Evolutionary conservation across 768 basidiomycete species (phyloP).

Genomic region (Hericium alpestre): DNA sequence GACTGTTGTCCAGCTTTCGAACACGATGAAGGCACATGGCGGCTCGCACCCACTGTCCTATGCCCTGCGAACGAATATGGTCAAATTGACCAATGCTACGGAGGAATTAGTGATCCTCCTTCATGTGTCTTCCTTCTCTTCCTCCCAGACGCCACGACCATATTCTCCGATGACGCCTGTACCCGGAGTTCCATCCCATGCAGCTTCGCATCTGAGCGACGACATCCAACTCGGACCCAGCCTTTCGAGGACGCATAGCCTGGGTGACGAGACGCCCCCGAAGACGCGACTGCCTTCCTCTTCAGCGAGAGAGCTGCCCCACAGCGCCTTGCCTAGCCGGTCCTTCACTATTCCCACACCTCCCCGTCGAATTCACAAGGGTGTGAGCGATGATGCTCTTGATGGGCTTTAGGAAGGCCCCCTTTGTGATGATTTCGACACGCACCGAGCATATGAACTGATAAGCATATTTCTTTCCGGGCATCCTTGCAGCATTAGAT

Average conservation of each 20-base stretch:
- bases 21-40: slow-evolving; percentile 56
- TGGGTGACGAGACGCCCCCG: slow-evolving; percentile 3
- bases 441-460: not conserved
- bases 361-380: slow-evolving; percentile 14
- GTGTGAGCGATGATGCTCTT: slow-evolving; percentile 10
- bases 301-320: slow-evolving; percentile 29
- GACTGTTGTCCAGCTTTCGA: slow-evolving; percentile 71
- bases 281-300: not conserved
- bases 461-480: not conserved
- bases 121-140: slow-evolving; percentile 75
- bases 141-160: slow-evolving; percentile 41
- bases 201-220: slow-evolving; percentile 2
- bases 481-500: not conserved
- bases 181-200: slow-evolving; percentile 3
- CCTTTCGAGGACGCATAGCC: slow-evolving; percentile 6
- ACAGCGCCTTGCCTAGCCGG: slow-evolving; percentile 44
- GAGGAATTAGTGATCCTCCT: slow-evolving; percentile 82
- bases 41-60: slow-evolving; percentile 45
- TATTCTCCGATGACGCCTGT: slow-evolving; percentile 39
- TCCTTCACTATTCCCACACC: slow-evolving; percentile 33
- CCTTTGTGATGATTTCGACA: too few species aligned
- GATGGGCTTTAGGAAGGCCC: not conserved
- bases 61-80: slow-evolving; percentile 57
- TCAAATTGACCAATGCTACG: slow-evolving; percentile 69
- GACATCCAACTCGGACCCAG: slow-evolving; percentile 4